Percentiles rank a stretch among this genome's conserved stretches.
Evolutionary conservation across 306 rosid species (phyloP).

Genomic region (Psophocarpus tetragonolobus): DNA sequence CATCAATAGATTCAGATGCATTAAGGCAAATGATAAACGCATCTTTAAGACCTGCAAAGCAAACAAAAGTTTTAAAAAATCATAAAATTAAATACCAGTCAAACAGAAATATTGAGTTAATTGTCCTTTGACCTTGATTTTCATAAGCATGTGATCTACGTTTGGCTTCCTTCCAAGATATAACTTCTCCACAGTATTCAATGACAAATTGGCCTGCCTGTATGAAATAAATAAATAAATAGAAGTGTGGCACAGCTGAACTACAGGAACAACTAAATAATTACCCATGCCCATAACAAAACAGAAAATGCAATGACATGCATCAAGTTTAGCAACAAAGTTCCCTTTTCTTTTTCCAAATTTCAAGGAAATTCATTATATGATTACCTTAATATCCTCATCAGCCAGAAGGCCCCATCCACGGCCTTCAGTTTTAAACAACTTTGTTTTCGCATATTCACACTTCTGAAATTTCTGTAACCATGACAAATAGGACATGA

Average conservation of each 20-base stretch:
- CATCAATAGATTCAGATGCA: conserved; percentile 92
- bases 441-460: conserved; percentile 83
- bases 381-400: conserved; percentile 76
- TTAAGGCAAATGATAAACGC: conserved; percentile 89
- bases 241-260: conserved; percentile 1
- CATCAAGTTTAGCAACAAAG: conserved; percentile 1
- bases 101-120: conserved; percentile 26
- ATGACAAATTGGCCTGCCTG: conserved; percentile 83
- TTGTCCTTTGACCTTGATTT: conserved; percentile 61
- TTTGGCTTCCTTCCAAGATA: conserved; percentile 95
- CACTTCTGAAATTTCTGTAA: conserved; percentile 86
- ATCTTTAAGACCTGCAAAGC: conserved; percentile 82
- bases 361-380: conserved; percentile 5
- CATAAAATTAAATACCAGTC: conserved; percentile 20
- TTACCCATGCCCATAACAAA: background rate
- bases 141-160: conserved; percentile 86
- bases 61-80: conserved; percentile 26
- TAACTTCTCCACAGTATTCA: conserved; percentile 97
- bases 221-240: conserved; percentile 34
- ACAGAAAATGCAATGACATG: conserved; percentile 23
- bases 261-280: conserved; percentile 7
- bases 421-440: conserved; percentile 86
- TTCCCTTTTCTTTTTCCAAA: conserved; percentile 18
- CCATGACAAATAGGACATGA: conserved; percentile 36
- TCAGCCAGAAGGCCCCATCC: conserved; percentile 96